Conservation (phyloP, 2,329 filamentous ascomycete species). For the Aspergillus sp. region DNA sequence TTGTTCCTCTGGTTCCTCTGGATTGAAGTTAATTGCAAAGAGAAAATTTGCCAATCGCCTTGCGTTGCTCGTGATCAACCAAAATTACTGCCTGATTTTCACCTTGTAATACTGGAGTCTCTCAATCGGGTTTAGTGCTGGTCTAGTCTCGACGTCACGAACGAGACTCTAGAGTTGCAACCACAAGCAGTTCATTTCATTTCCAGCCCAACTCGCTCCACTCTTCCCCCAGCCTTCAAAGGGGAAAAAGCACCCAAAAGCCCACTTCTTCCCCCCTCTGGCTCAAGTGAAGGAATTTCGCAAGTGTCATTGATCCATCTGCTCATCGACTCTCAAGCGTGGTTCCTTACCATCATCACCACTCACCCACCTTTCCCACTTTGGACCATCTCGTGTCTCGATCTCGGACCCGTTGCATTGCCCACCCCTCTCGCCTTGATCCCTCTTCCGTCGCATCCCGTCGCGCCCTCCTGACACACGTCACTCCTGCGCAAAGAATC, state of each 20-base stretch:
- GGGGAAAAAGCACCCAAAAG: neutral
- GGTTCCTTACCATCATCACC: conserved; percentile 1
- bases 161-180: conserved; percentile 1
- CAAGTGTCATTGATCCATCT: conserved; percentile 12
- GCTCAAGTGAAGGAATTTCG: neutral
- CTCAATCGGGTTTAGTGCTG: too few species aligned
- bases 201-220: neutral
- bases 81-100: conserved; percentile 4
- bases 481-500: conserved; percentile 37
- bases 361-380: too few species aligned
- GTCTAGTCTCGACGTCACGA: conserved; percentile 28
- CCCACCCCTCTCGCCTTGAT: conserved; percentile 8
- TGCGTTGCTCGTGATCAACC: conserved; percentile 9
- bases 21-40: conserved; percentile 2
- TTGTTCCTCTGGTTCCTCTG: conserved; percentile 7
- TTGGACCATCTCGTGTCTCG: neutral
- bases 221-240: neutral
- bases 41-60: conserved; percentile 2
- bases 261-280: neutral
- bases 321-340: neutral
- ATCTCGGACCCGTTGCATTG: conserved; percentile 22
- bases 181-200: conserved; percentile 1
- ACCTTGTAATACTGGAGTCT: too few species aligned
- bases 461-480: conserved; percentile 25
- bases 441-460: conserved; percentile 32